Evolutionary conservation across 2,329 filamentous ascomycete species (phyloP), one percentile per base, ranked within the genome.

Genomic region (Pseudocercospora musae): DNA sequence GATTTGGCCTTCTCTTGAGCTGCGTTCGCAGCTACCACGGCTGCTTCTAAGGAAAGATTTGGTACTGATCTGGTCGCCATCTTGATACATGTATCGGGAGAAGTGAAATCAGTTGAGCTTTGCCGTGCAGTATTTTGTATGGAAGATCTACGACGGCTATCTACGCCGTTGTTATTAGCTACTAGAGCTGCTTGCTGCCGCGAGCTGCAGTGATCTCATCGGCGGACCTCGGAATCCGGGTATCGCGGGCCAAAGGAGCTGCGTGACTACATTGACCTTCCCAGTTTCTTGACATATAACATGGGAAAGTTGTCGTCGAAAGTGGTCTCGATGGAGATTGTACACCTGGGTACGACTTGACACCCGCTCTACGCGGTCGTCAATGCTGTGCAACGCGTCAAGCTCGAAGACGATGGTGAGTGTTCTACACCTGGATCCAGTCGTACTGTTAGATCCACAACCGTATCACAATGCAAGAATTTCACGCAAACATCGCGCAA

Each of bases 1-100:
- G 74, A 65, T 54, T 71, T 72, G 2, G 74, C 74, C 57, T 75
- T 76, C 31, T 71, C 70, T 67, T 76, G 70, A 1, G 74, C 73
- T 20, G 69, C 74, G 23, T 70, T 70, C 1, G 73, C 68, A 11
- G 74, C 74, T 23, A 75, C 58, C 55, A 73, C 70, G 4, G 74
- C 74, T 46, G 74, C 74, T 60, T 74, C 73, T 48, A 74, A 70
- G 13, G 71, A 71, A 58, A 76, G 73, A 23, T 68, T 70, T 25
- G 73, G 74, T 25, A 76, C 68, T 37, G 68, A 65, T 60, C 71
- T 67, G 15, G 74, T 75, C 31, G 74, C 72, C 69, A 70, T 69
- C 54, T 40, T 66, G 60, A 48, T 54, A 50, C 54, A 29, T 37
- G 2, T 20, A 29, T 1, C 18, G 52, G 20, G 10, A 27, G 6